Conservation (phyloP, 371 early-diverging fungal species). For the Mucor mucedo region DNA sequence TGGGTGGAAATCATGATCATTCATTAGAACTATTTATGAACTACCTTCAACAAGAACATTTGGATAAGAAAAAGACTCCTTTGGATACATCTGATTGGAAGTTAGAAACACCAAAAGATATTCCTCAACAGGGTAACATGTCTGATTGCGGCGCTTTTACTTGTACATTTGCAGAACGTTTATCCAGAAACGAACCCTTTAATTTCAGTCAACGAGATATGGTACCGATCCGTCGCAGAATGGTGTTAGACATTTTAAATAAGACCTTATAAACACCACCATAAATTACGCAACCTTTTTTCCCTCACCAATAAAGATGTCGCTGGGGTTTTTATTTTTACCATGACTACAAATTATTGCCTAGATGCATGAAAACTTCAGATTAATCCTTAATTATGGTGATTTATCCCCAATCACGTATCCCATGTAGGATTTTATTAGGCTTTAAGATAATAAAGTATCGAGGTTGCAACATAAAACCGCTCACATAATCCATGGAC, state of each 20-base stretch:
- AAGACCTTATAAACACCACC: slow-evolving; percentile 15
- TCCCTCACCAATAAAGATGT: too few species aligned
- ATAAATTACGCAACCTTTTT: too few species aligned
- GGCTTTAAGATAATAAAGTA: too few species aligned
- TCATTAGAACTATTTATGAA: slow-evolving; percentile 61
- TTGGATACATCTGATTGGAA: slow-evolving; percentile 76
- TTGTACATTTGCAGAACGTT: slow-evolving; percentile 85
- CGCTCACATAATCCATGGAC: too few species aligned
- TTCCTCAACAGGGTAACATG: slow-evolving; percentile 88
- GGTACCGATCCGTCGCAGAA: slow-evolving; percentile 70
- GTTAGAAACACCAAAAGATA: slow-evolving; percentile 68
- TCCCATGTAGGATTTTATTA: too few species aligned
- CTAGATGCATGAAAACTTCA: too few species aligned
- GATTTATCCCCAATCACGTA: too few species aligned
- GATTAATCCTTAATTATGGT: too few species aligned
- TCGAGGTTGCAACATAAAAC: too few species aligned
- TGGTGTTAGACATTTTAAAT: slow-evolving; percentile 75
- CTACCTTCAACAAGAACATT: slow-evolving; percentile 77
- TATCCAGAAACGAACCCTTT: slow-evolving; percentile 61
- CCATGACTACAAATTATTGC: too few species aligned
- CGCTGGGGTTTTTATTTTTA: too few species aligned
- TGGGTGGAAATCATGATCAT: slow-evolving; percentile 66
- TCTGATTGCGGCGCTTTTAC: slow-evolving; percentile 98
- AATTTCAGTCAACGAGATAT: slow-evolving; percentile 81
- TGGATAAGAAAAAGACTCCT: slow-evolving; percentile 69